Percentiles rank a stretch among this genome's conserved stretches.
phyloP scores from a whole-genome alignment of 352 stramenopile genomes.

The Albugo candida region DNA sequence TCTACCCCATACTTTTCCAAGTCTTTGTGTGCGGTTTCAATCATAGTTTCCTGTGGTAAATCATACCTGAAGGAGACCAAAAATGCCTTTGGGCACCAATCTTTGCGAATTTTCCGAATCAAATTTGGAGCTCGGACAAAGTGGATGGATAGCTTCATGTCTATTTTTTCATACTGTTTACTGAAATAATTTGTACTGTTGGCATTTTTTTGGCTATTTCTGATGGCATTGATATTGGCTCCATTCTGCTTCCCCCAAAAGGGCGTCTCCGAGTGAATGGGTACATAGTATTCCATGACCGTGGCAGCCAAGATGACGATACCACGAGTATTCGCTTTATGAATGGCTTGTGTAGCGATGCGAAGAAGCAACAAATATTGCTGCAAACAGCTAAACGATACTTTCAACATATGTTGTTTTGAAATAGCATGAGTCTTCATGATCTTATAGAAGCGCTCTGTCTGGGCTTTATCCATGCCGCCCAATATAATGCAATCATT shows the following conservation, averaged over 20 bases:
- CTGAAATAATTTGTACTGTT: constrained; percentile 15
- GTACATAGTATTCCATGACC: constrained; percentile 69
- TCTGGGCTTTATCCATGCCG: constrained; percentile 40
- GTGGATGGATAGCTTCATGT: constrained; percentile 33
- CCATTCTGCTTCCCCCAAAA: constrained; percentile 1
- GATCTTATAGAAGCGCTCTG: constrained; percentile 48
- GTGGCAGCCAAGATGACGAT: constrained; percentile 57
- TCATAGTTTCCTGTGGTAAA: constrained; percentile 17
- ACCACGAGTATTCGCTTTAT: constrained; percentile 30
- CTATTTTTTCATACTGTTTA: constrained; percentile 7
- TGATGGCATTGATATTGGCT: constrained; percentile 7
- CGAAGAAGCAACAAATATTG: constrained; percentile 61
- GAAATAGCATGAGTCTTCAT: constrained; percentile 31
- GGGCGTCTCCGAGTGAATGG: constrained; percentile 9
- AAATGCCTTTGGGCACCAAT: constrained; percentile 67
- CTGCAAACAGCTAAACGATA: constrained; percentile 64
- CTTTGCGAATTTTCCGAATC: constrained; percentile 57
- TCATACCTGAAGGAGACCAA: constrained; percentile 63
- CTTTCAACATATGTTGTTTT: constrained; percentile 45
- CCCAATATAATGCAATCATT: constrained; percentile 10
- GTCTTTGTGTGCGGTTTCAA: constrained; percentile 33
- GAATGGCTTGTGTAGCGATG: constrained; percentile 31
- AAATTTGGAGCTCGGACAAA: constrained; percentile 65
- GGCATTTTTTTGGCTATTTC: not conserved
- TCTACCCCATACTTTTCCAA: constrained; percentile 69